phyloP scores from a whole-genome alignment of 2,329 filamentous ascomycete genomes.

The Monosporascus sp. region DNA sequence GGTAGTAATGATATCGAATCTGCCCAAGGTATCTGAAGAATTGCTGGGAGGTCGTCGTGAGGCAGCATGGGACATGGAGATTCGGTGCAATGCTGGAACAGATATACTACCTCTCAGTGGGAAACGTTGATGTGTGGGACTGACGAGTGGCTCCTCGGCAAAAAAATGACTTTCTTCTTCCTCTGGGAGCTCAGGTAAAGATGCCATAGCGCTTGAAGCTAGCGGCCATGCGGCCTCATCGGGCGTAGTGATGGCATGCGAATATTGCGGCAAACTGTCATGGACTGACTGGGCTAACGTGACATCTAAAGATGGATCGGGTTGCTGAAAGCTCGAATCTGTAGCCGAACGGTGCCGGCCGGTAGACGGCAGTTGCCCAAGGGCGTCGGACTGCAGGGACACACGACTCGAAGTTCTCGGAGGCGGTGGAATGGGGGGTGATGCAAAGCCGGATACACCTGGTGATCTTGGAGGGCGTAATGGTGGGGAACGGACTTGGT shows the following conservation, averaged over 20 bases:
- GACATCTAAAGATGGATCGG: conserved; percentile 33
- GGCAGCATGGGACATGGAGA: conserved; percentile 29
- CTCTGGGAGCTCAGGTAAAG: conserved; percentile 56
- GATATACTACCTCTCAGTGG: conserved; percentile 52
- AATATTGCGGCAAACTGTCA: conserved; percentile 12
- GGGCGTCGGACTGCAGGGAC: conserved; percentile 38
- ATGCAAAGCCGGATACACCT: conserved; percentile 28
- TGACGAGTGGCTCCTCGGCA: conserved; percentile 36
- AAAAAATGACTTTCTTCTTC: conserved; percentile 49
- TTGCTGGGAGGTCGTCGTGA: conserved; percentile 35
- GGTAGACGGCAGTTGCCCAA: conserved; percentile 31
- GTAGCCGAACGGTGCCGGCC: conserved; percentile 39
- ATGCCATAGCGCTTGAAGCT: conserved; percentile 29
- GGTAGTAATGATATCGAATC: conserved; percentile 33
- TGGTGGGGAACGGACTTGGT: conserved; percentile 42
- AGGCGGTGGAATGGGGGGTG: conserved; percentile 39
- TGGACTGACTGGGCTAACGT: conserved; percentile 5
- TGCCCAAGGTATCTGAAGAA: conserved; percentile 48
- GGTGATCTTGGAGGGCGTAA: conserved; percentile 48
- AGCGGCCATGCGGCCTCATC: conserved; percentile 42
- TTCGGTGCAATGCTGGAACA: conserved; percentile 47
- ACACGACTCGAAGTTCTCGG: conserved; percentile 52
- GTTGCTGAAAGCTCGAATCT: conserved; percentile 39
- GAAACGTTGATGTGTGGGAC: conserved; percentile 41
- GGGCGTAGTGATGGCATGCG: conserved; percentile 38